Evolutionary conservation across 2,329 filamentous ascomycete species (phyloP), one percentile per base, ranked within the genome.

Genomic region (Cercospora sp.): DNA sequence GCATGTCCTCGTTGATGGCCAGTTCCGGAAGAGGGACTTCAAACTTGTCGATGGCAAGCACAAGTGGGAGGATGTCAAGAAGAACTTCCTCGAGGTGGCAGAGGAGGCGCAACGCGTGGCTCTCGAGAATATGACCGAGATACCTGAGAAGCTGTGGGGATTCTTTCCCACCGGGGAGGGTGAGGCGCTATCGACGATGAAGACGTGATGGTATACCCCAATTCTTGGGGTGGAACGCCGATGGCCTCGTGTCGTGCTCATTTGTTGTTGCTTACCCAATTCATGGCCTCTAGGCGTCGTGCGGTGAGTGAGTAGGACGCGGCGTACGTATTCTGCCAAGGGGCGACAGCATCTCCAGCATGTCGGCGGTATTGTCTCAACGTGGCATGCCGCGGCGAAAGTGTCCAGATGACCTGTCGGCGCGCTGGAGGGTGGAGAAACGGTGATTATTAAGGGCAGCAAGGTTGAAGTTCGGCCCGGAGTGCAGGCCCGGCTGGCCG

Each of bases 1-100:
- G 64, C 79, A 84, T 61, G 86, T 87, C 0, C 67, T 86, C 9
- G 81, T 87, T 0, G 81, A 83, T 62, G 86, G 85, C 0, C 74
- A 79, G 65, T 86, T 83, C 59, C 74, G 77, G 57, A 88, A 87
- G 78, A 75, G 79, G 6, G 79, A 83, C 13, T 78, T 82, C 43
- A 68, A 69, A 69, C 61, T 74, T 16, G 53, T 71, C 3, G 59
- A 62, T 53, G 53, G 26, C 32, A 60, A 65, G 43, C n/a, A 60
- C 3, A 49, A 34, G 18, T 64, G 63, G 63, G 55, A 18, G 32
- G 69, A 68, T 16, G 65, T 69, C 5, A 68, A 65, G 63, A 24
- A 59, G 58, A 64, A 53, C 30, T 70, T 70, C 32, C n/a, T 66
- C 37, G 66, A 70, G 60, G 55, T 61, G 24, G 63, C 66, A n/a